phyloP scores from a whole-genome alignment of 1,284 basidiomycete species.

The Nidula niveotomentosa region DNA sequence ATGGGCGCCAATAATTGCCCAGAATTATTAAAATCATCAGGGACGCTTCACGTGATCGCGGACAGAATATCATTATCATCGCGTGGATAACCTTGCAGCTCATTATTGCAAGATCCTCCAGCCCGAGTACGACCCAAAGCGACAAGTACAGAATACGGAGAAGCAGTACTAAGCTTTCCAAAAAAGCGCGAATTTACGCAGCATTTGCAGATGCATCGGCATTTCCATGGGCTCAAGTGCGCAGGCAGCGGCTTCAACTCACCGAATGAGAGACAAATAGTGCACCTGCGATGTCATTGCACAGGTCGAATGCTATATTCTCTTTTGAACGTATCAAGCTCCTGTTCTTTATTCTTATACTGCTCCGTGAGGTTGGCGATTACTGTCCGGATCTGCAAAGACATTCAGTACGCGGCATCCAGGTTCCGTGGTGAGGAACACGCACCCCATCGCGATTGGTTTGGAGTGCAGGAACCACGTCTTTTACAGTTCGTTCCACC shows the following conservation, averaged over 20 bases:
- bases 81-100: too few species aligned
- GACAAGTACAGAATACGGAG: too few species aligned
- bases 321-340: constrained; percentile 80
- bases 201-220: too few species aligned
- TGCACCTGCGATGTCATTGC: constrained; percentile 11
- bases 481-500: constrained; percentile 94
- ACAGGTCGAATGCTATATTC: constrained; percentile 81
- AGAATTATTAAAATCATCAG: too few species aligned
- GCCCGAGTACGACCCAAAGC: too few species aligned
- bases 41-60: too few species aligned
- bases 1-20: too few species aligned
- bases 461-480: constrained; percentile 89
- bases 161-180: too few species aligned
- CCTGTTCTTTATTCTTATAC: constrained; percentile 86
- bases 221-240: too few species aligned
- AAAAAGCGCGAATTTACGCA: too few species aligned
- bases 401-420: neutral
- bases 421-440: constrained; percentile 5
- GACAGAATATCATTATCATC: too few species aligned
- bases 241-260: neutral
- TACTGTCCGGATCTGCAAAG: constrained; percentile 73
- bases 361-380: constrained; percentile 76
- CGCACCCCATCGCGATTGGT: constrained; percentile 84
- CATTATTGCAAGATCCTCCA: too few species aligned
- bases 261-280: neutral